A percentile compares a stretch with the other conserved stretches of the same genome.
Evolutionary conservation across 768 basidiomycete genomes (phyloP).

Genomic region (Pilatotrama ljubarskyi): DNA sequence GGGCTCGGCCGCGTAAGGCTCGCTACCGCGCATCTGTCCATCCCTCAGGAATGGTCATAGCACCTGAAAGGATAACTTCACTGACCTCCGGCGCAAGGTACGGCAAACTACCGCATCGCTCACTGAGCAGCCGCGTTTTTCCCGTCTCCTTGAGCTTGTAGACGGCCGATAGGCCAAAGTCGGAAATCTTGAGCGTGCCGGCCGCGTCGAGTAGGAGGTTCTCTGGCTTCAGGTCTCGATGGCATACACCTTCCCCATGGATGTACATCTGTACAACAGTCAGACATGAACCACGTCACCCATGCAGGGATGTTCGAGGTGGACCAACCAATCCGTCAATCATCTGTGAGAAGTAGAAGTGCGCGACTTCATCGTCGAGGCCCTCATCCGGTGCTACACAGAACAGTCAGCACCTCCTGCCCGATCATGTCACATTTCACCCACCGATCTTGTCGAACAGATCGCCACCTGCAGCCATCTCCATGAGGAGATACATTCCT

Average conservation of each 20-base stretch:
- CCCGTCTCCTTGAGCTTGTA: constrained; percentile 83
- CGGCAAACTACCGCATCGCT: constrained; percentile 88
- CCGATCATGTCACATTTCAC: background rate
- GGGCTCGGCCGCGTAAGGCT: constrained; percentile 85
- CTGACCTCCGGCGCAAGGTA: constrained; percentile 93
- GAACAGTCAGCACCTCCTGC: background rate
- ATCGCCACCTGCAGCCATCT: constrained; percentile 91
- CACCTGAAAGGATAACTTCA: background rate
- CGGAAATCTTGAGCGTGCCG: constrained; percentile 88
- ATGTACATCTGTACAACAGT: constrained; percentile 64
- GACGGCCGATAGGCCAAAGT: constrained; percentile 92
- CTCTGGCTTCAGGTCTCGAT: constrained; percentile 96
- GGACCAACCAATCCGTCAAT: constrained; percentile 73
- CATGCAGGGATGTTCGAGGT: background rate
- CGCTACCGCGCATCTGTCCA: constrained; percentile 60
- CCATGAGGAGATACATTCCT: constrained; percentile 90
- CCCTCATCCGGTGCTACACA: constrained; percentile 87
- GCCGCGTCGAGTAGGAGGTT: constrained; percentile 85
- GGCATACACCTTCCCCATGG: constrained; percentile 87
- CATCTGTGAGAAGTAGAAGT: constrained; percentile 87
- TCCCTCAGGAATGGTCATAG: background rate
- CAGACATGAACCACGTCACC: background rate
- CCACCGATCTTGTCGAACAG: constrained; percentile 98
- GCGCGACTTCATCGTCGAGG: constrained; percentile 81
- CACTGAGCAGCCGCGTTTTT: constrained; percentile 71